These are phyloP conservation scores for Udeniomyces megalosporus DNA, from an alignment of 768 basidiomycete genomes.

Conservation along the genomic window DNA sequence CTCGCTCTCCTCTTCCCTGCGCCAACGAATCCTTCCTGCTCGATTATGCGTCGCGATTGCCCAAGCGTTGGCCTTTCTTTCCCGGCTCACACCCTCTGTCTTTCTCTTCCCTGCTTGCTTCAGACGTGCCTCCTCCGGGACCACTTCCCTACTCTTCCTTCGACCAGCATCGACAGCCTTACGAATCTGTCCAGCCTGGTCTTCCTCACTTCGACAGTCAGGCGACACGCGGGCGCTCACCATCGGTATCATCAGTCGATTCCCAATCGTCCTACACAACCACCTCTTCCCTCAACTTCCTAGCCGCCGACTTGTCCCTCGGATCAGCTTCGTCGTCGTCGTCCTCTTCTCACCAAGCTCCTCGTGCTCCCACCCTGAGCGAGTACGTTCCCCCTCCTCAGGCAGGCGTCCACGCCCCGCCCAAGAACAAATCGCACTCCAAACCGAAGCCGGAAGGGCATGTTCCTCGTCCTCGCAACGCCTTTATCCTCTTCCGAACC, in stretches of 20 bases:
- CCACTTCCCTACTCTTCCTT: background rate
- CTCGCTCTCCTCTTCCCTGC: too few species aligned
- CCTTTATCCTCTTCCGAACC: slow-evolving; percentile 31
- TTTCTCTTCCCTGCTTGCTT: slow-evolving; percentile 2
- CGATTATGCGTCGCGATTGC: too few species aligned
- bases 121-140: too few species aligned
- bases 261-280: too few species aligned
- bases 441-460: slow-evolving; percentile 28
- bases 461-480: slow-evolving; percentile 30
- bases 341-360: background rate
- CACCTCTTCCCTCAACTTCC: background rate
- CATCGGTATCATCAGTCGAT: background rate
- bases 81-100: slow-evolving; percentile 9
- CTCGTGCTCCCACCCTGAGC: background rate
- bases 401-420: background rate
- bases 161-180: slow-evolving; percentile 4
- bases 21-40: too few species aligned
- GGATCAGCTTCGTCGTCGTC: background rate
- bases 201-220: too few species aligned
- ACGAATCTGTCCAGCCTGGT: background rate
- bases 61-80: slow-evolving; percentile 11
- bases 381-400: slow-evolving; percentile 6
- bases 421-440: slow-evolving; percentile 2
- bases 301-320: background rate
- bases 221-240: too few species aligned